Base-by-base conservation (phyloP, 2,329 filamentous ascomycete species). In the Cordyceps farinosa region DNA sequence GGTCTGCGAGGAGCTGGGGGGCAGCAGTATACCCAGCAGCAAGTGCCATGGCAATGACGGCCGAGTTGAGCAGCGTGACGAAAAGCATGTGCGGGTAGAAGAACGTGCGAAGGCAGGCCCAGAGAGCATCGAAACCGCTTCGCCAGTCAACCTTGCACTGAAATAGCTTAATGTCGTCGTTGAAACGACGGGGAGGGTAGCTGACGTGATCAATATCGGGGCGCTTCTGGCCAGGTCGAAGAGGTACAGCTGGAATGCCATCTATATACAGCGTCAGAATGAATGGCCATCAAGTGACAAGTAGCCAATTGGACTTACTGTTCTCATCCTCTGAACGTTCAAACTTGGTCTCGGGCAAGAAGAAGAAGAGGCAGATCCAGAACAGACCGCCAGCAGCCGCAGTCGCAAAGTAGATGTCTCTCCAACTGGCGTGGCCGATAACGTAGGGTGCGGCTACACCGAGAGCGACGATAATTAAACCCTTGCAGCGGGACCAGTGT, bases 271-370 rank as follows among this genome's bases (percentile, higher is more conserved):
- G 29, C 0, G 22, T 55, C 7, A 55, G 27, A 11, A 27, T 27
- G 8, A 22, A 40, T 40, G 38, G 38, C 13, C 3, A 40, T 13
- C 13, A 15, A 3, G 13, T n/a, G 9, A 40, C 9, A 36, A 22
- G n/a, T 29, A 5, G 22, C 22, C n/a, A 11, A 48, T n/a, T n/a
- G n/a, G n/a, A n/a, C 32, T 22, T 62, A 62, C 73, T 70, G 5
- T 76, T 68, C 62, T 73, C 71, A 5, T 71, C 69, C 9, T 64
- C 65, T 1, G 73, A 71, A 13, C 75, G 68, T 0, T 65, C 69
- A 70, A 70, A 75, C 3, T 72, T 68, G 0, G 75, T 76, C 66
- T 77, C 75, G 1, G 75, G 75, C 2, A 77, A 64, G 27, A 73
- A 70, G 3, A 66, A 59, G 6, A 77, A 68, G 5, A 77, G 64